Conservation (phyloP, 371 early-diverging fungal species). For the Mortierella sp. region DNA sequence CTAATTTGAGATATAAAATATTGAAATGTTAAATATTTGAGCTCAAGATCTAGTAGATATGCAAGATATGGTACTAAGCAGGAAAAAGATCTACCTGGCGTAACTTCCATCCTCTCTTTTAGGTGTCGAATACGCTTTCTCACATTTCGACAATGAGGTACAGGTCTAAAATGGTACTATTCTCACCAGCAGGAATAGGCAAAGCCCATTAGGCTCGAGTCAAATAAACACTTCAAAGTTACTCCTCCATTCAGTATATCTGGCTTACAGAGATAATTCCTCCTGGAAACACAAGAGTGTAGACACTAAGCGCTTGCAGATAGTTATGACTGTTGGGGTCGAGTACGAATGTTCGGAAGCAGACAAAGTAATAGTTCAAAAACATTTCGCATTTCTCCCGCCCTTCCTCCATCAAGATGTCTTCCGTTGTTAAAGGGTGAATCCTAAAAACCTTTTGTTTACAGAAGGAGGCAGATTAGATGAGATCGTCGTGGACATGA, state of each 20-base stretch:
- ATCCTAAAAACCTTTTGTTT: constrained; percentile 66
- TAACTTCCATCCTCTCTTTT: constrained; percentile 72
- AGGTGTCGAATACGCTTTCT: constrained; percentile 72
- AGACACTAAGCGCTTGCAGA: constrained; percentile 85
- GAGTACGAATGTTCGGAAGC: constrained; percentile 83
- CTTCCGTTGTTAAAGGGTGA: constrained; percentile 94
- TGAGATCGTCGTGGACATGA: neutral
- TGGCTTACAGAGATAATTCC: constrained; percentile 70
- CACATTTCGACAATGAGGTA: constrained; percentile 73
- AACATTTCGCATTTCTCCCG: constrained; percentile 96
- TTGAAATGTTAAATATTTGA: neutral
- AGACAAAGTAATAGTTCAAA: constrained; percentile 92
- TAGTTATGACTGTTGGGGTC: constrained; percentile 78
- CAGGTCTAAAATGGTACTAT: constrained; percentile 73
- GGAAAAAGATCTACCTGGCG: constrained; percentile 56
- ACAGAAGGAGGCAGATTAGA: neutral
- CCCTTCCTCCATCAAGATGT: constrained; percentile 90
- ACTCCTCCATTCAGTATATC: neutral
- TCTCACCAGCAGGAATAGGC: neutral
- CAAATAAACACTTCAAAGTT: too few relatives aligned
- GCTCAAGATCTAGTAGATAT: neutral
- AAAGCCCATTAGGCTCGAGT: neutral
- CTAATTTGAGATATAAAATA: constrained; percentile 38
- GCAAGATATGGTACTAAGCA: neutral
- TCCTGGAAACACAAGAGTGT: constrained; percentile 81